phyloP scores from a whole-genome alignment of 306 rosid genomes.

The Gynostemma pentaphyllum region DNA sequence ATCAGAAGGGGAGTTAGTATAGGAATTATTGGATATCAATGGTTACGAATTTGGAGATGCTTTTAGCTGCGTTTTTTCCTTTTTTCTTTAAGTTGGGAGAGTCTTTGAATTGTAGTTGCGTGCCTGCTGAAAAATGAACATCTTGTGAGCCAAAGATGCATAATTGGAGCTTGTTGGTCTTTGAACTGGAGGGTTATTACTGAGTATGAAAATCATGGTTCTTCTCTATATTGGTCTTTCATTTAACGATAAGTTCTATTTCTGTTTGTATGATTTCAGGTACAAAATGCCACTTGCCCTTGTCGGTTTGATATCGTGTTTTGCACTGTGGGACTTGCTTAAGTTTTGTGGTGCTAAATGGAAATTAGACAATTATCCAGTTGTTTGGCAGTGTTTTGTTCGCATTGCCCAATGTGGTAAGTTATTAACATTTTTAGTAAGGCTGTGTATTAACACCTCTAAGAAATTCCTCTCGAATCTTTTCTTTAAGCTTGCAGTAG shows the following conservation, averaged over 20 bases:
- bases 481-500: background rate
- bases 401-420: slow-evolving; percentile 73
- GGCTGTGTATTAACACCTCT: background rate
- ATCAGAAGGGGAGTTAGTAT: too few relatives aligned
- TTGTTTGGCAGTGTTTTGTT: slow-evolving; percentile 44
- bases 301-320: slow-evolving; percentile 59
- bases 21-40: too few relatives aligned
- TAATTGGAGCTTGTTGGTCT: background rate
- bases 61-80: too few relatives aligned
- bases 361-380: slow-evolving; percentile 58
- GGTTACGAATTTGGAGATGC: too few relatives aligned
- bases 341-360: slow-evolving; percentile 49
- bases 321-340: slow-evolving; percentile 78
- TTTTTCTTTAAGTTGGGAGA: too few relatives aligned
- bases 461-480: background rate
- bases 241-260: background rate
- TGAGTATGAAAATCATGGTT: background rate
- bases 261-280: slow-evolving; percentile 33
- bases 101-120: too few relatives aligned
- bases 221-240: too few relatives aligned
- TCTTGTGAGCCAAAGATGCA: background rate
- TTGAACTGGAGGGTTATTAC: background rate
- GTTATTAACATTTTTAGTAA: slow-evolving; percentile 8
- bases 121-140: too few relatives aligned
- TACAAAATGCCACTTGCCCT: slow-evolving; percentile 88